These are phyloP conservation scores for Aspergillus terreus DNA, from an alignment of 2,329 filamentous ascomycete species.

Conservation along the genomic window DNA sequence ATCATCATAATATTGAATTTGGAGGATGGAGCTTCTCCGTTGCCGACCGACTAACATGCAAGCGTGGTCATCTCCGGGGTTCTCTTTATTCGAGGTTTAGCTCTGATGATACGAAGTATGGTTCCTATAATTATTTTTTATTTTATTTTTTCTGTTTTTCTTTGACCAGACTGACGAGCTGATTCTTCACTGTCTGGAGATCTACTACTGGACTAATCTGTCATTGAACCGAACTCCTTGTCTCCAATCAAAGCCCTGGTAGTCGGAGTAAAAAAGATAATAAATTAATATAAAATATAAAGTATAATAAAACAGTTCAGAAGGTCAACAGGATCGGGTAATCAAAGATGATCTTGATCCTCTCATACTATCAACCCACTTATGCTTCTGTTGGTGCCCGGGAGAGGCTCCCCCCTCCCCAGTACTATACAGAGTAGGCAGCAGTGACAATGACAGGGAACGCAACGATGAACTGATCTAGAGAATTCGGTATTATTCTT, in stretches of 20 bases:
- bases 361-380: background rate
- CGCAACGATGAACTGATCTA: too few relatives aligned
- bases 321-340: too few relatives aligned
- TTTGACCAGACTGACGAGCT: background rate
- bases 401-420: background rate
- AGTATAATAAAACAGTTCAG: too few relatives aligned
- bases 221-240: too few relatives aligned
- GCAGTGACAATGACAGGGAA: too few relatives aligned
- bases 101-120: background rate
- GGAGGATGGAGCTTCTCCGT: background rate
- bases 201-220: background rate
- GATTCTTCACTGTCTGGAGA: background rate
- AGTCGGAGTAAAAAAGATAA: too few relatives aligned
- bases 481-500: background rate
- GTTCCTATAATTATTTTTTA: conserved; percentile 1
- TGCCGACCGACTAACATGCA: background rate
- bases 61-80: background rate
- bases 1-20: background rate
- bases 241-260: too few relatives aligned
- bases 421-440: too few relatives aligned
- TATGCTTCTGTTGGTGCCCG: background rate
- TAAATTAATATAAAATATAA: too few relatives aligned
- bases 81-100: background rate
- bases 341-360: background rate
- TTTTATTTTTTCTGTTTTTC: conserved; percentile 1